Conservation (phyloP, 2,329 filamentous ascomycete genomes). For the Alternaria atra region DNA sequence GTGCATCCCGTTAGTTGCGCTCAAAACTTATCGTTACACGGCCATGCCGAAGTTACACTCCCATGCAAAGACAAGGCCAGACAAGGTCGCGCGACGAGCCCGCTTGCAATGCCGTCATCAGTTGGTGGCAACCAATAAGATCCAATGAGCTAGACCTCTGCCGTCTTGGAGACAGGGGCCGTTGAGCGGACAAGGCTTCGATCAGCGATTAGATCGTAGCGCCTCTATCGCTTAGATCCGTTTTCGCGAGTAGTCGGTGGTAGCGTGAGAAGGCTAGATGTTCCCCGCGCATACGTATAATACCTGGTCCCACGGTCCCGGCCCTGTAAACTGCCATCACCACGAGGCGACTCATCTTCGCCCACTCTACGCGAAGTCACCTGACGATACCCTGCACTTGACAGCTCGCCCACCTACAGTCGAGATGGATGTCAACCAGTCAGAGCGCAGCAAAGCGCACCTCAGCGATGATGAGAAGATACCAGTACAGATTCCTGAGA, state of each 20-base stretch:
- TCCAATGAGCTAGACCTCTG: constrained; percentile 6
- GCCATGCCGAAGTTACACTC: constrained; percentile 8
- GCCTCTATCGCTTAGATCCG: constrained; percentile 28
- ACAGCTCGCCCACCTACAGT: neutral
- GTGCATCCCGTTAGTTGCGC: constrained; percentile 13
- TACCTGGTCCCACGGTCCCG: constrained; percentile 16
- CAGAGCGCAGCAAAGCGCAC: neutral
- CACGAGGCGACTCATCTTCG: constrained; percentile 7
- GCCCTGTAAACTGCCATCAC: constrained; percentile 1
- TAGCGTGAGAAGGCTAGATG: constrained; percentile 10
- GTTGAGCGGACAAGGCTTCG: constrained; percentile 14
- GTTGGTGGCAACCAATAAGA: constrained; percentile 10
- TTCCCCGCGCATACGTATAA: constrained; percentile 22
- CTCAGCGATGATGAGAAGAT: constrained; percentile 5
- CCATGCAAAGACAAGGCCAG: constrained; percentile 6
- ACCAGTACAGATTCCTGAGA: neutral
- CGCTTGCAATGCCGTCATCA: constrained; percentile 13
- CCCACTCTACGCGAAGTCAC: constrained; percentile 13
- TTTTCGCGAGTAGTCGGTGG: constrained; percentile 16
- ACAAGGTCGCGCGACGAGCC: constrained; percentile 1
- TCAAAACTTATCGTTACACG: constrained; percentile 9
- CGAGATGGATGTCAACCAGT: constrained; percentile 15
- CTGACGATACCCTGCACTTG: constrained; percentile 2
- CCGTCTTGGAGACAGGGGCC: constrained; percentile 19
- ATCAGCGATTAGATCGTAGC: constrained; percentile 19